phyloP scores from a whole-genome alignment of 345 rosid genomes.

The Aegle marmelos region DNA sequence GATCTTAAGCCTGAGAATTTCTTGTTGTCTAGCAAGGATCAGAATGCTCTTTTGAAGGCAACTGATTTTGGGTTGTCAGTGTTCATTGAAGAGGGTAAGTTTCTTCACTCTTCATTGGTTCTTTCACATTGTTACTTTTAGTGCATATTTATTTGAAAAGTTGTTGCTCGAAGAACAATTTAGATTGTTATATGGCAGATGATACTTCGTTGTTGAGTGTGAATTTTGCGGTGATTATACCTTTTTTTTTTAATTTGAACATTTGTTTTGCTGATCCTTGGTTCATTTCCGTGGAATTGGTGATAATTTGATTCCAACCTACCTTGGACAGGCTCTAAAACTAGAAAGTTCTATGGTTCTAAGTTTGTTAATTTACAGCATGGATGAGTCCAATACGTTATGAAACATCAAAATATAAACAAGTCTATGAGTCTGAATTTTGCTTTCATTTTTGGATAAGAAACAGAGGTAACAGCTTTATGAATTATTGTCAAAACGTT shows the following conservation, averaged over 20 bases:
- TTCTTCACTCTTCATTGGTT: conserved; percentile 17
- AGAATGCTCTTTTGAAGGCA: conserved; percentile 64
- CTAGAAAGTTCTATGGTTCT: neutral
- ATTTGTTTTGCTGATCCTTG: neutral
- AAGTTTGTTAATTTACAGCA: neutral
- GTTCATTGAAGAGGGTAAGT: conserved; percentile 50
- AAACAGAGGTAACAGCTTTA: neutral
- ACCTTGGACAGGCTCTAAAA: neutral
- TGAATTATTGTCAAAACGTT: neutral
- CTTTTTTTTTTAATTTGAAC: neutral
- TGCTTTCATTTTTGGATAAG: neutral
- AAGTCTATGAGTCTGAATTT: neutral
- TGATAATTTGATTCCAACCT: neutral
- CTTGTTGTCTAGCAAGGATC: conserved; percentile 64
- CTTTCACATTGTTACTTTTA: neutral
- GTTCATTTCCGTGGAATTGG: neutral
- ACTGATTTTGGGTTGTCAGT: conserved; percentile 83
- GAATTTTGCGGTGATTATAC: neutral
- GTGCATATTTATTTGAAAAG: neutral
- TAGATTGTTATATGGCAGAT: neutral
- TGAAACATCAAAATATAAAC: neutral
- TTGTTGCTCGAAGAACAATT: neutral
- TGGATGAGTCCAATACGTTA: neutral
- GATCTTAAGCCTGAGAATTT: conserved; percentile 96
- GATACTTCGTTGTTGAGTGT: neutral